Evolutionary conservation across 148 eudicot species (phyloP), one percentile per base, ranked within the genome.

Genomic region (Polygonum aviculare): DNA sequence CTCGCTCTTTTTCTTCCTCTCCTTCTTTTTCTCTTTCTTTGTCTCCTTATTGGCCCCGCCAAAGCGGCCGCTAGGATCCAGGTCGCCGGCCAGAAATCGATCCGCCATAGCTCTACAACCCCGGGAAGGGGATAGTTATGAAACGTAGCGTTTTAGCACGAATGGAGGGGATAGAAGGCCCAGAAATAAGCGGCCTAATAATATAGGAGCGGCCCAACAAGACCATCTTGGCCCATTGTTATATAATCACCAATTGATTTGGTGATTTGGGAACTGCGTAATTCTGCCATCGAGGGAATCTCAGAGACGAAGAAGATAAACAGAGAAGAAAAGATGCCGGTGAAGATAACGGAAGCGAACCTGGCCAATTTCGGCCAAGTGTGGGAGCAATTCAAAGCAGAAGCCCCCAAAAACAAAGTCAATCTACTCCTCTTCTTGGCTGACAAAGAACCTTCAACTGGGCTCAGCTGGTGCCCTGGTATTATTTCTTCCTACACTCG

Each of bases 391-490:
- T 94, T 94, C 69, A 80, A 22, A 74, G 78, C 79, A 11, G 98
- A 94, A 39, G 79, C 93, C 11, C 40, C 87, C 1, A 86, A 90
- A 5, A 73, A 94, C 91, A 89, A 88, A 54, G 83, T 86, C 26
- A 92, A 92, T 83, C 73, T 94, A 73, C 90, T 94, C 79, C 86
- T 94, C 59, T 94, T 94, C 82, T 84, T 92, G 85, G 98, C 97
- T 76, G 96, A 94, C 71, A 84, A 77, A 15, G 98, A 92, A 5
- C 93, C 97, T n/a, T 79, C 91, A 36, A 90, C 97, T 21, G 76
- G 83, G 71, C 92, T 79, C 76, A 90, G 97, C 69, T 94, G 97
- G 98, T 92, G 98, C 81, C 98, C 96, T 78, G 97, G 97, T 93
- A 82, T 44, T 26, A 69, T 38, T 45, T 51, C 21, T 3, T 35